phyloP scores from a whole-genome alignment of 2,329 filamentous ascomycete genomes.

The Thielaviopsis cerberus region DNA sequence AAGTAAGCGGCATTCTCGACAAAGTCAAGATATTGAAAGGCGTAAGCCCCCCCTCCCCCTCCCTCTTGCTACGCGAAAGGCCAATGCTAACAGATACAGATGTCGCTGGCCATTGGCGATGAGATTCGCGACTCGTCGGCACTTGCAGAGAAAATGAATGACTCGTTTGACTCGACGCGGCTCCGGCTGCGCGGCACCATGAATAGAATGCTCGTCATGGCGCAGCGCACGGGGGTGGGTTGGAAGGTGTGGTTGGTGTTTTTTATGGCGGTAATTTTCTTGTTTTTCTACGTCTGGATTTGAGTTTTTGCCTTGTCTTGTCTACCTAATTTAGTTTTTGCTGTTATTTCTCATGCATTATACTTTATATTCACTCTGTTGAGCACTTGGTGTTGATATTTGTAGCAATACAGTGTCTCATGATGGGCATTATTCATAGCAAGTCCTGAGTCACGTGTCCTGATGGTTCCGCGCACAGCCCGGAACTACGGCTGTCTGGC shows the following conservation, averaged over 20 bases:
- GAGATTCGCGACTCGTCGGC: slow-evolving; percentile 83
- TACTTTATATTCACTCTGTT: background rate
- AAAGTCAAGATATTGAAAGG: slow-evolving; percentile 83
- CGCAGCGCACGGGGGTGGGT: slow-evolving; percentile 77
- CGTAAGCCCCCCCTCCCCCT: slow-evolving; percentile 32
- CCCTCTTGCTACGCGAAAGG: background rate
- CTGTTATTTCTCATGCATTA: background rate
- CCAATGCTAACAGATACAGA: slow-evolving; percentile 45
- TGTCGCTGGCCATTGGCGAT: slow-evolving; percentile 83
- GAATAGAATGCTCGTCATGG: slow-evolving; percentile 95
- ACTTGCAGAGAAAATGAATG: slow-evolving; percentile 88
- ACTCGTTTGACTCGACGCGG: slow-evolving; percentile 73
- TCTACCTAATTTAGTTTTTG: background rate
- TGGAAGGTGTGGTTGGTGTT: slow-evolving; percentile 91
- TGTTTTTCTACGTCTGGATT: slow-evolving; percentile 89
- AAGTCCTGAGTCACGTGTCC: too few species aligned
- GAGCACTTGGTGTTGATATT: too few species aligned
- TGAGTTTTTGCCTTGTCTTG: slow-evolving; percentile 18
- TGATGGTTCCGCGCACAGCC: background rate
- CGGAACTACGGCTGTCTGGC: background rate
- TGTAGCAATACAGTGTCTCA: too few species aligned
- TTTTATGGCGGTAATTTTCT: slow-evolving; percentile 59
- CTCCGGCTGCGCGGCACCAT: slow-evolving; percentile 74
- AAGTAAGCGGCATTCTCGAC: slow-evolving; percentile 75
- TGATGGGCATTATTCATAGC: too few species aligned